Percentiles rank a stretch among this genome's conserved stretches.
phyloP scores from a whole-genome alignment of 805 yeast genomes.

The Alloascoidea hylecoeti region DNA sequence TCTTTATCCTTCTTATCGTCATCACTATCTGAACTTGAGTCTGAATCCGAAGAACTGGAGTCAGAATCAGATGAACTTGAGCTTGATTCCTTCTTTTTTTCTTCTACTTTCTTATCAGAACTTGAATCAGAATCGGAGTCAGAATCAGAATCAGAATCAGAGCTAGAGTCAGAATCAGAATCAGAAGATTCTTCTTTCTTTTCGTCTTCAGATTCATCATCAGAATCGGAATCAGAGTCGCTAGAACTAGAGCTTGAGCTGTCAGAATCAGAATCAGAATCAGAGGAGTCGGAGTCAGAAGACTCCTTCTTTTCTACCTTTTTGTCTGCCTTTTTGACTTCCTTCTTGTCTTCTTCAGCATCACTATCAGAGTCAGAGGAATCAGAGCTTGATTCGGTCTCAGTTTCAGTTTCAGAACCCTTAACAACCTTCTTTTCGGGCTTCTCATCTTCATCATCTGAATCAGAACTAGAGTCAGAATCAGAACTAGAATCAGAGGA shows the following conservation, averaged over 20 bases:
- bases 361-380: conserved; percentile 8
- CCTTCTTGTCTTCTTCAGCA: conserved; percentile 5
- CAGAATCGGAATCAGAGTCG: background rate
- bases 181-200: background rate
- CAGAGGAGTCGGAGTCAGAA: background rate
- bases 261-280: background rate
- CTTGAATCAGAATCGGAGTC: conserved; percentile 10
- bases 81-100: conserved; percentile 10
- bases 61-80: conserved; percentile 13
- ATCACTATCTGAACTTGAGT: conserved; percentile 15
- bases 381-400: conserved; percentile 5
- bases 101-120: conserved; percentile 10
- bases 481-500: conserved; percentile 6
- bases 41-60: conserved; percentile 15
- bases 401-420: too few relatives aligned
- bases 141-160: conserved; percentile 18
- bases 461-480: conserved; percentile 7
- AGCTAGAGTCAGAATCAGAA: conserved; percentile 8
- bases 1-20: conserved; percentile 8
- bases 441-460: conserved; percentile 6
- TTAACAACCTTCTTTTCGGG: conserved; percentile 8
- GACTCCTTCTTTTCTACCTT: conserved; percentile 4
- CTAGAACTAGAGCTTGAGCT: conserved; percentile 6
- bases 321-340: conserved; percentile 8
- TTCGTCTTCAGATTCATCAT: background rate